Base-by-base conservation (phyloP, 306 rosid genomes). In the Aeschynomene evenia region DNA sequence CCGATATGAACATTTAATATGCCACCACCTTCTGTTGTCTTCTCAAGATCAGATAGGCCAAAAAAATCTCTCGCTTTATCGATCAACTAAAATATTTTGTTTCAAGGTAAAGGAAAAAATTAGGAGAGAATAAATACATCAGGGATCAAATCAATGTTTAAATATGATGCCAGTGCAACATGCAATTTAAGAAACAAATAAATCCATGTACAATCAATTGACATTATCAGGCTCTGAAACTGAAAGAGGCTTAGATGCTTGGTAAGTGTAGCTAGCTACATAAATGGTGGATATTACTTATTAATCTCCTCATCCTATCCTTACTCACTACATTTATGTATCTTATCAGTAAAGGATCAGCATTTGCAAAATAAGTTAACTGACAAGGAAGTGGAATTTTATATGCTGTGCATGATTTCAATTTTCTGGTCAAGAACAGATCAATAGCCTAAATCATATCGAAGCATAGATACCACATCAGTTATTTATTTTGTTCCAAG, bases 41-140 rank as follows among this genome's bases (percentile, higher is more conserved):
- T 88, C 88, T 94, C 98, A 74, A 90, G 88, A 74, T 78, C 88
- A 57, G 85, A 87, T 20, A 94, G 84, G 52, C 97, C 96, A 79
- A 94, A 64, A 66, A 79, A 82, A 12, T 84, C 85, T 78, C 98
- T 90, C 1, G 96, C 96, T 85, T 89, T 82, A 73, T 88, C 88
- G 60, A 94, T 90, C 83, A 94, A 86, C 98, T 94, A 67, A 20
- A 76, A 68, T 51, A 52, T 68, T 75, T 18, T 42, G 49, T 66
- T 62, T 72, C 34, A 50, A 63, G 23, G 65, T 52, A 22, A 62
- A 66, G 23, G 65, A 62, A 22, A 62, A 24, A 50, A 29, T 66
- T 22, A 39, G 45, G 68, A 69, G 37, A 23, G 67, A 56, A 49
- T 34, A 36, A 20, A 70, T 28, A 26, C 50, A 37, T 48, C 43